A percentile compares a stretch with the other conserved stretches of the same genome.
Conservation (phyloP, 352 stramenopile species). For the Lagenidium sp. region DNA sequence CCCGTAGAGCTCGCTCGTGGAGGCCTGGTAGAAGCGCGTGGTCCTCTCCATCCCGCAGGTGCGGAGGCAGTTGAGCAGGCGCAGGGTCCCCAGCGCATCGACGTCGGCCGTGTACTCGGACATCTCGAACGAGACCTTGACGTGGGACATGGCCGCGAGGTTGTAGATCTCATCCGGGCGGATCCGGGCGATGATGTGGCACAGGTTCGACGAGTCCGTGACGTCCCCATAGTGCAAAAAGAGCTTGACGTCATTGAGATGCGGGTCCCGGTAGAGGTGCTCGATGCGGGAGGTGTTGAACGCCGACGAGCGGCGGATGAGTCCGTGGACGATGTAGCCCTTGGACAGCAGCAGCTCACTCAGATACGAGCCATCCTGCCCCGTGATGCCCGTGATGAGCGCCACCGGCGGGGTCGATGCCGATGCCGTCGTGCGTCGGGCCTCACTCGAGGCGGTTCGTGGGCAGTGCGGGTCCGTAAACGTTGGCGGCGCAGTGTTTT, state of each 20-base stretch:
- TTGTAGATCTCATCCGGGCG: slow-evolving; percentile 99
- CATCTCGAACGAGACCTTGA: slow-evolving; percentile 99
- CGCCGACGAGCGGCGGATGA: slow-evolving; percentile 96
- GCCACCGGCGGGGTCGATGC: slow-evolving; percentile 35
- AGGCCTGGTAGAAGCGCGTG: slow-evolving; percentile 94
- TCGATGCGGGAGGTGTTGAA: slow-evolving; percentile 99
- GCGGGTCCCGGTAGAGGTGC: slow-evolving; percentile 95
- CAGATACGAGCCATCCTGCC: slow-evolving; percentile 98
- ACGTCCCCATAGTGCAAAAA: slow-evolving; percentile 99
- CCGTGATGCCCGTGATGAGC: slow-evolving; percentile 98
- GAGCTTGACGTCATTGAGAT: slow-evolving; percentile 90
- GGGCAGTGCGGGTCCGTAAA: too few relatives aligned
- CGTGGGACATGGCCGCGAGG: slow-evolving; percentile 97
- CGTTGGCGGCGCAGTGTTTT: too few relatives aligned
- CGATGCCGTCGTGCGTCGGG: not conserved
- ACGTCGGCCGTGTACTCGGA: slow-evolving; percentile 99
- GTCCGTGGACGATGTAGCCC: slow-evolving; percentile 92
- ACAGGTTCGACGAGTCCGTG: slow-evolving; percentile 96
- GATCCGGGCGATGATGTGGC: slow-evolving; percentile 93
- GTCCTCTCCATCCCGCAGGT: slow-evolving; percentile 78
- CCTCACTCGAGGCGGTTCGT: too few relatives aligned
- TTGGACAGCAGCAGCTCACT: slow-evolving; percentile 96
- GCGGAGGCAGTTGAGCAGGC: slow-evolving; percentile 96
- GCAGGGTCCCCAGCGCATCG: slow-evolving; percentile 93
- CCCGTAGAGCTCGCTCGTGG: slow-evolving; percentile 97